Base-by-base conservation (phyloP, 2,329 filamentous ascomycete genomes). In the Talaromyces sp. region DNA sequence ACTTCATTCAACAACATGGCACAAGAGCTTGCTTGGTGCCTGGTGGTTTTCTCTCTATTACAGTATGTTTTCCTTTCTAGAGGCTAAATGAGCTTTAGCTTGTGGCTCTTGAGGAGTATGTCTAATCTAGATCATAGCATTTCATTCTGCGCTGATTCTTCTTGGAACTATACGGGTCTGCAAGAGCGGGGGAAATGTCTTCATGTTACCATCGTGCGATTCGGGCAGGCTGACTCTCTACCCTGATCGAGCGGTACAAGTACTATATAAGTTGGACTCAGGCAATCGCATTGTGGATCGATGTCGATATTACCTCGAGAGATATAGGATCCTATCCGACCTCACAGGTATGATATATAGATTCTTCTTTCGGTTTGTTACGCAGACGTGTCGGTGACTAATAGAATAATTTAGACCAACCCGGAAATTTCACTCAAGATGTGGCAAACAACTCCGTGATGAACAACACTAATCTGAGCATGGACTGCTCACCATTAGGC, bases 21-120 rank as follows among this genome's bases (percentile, higher is more conserved):
- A 63, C 19, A 58, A 67, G 43, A 67, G 71, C 27, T 66, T 77
- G 2, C 70, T 80, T 3, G 78, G 78, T 2, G 77, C 77, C 6
- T 80, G 78, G 77, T 80, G 77, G 76, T 80, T 78, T 66, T 73
- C 74, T 22, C 68, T 80, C 9, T 80, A 80, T 64, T 80, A 80
- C 66, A 74, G 69, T 70, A 37, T 7, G 47, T 50, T 50, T 31
- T 3, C 8, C n/a, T 47, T 11, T 41, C 39, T 41, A 4, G 15
- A 17, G 39, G 39, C 15, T 15, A 17, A 17, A 7, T 41, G 41
- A 19, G 41, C 8, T 10, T 43, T 45, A 22, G 41, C n/a, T 19
- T 45, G 41, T 10, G 9, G 17, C 17, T 22, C 4, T 10, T 1
- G n/a, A 22, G 19, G 11, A 11, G 10, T 3, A 11, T 47, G 22